Percentiles rank a stretch among this genome's conserved stretches.
phyloP scores from a whole-genome alignment of 2,329 filamentous ascomycete genomes.

The Colletotrichum falcatum region DNA sequence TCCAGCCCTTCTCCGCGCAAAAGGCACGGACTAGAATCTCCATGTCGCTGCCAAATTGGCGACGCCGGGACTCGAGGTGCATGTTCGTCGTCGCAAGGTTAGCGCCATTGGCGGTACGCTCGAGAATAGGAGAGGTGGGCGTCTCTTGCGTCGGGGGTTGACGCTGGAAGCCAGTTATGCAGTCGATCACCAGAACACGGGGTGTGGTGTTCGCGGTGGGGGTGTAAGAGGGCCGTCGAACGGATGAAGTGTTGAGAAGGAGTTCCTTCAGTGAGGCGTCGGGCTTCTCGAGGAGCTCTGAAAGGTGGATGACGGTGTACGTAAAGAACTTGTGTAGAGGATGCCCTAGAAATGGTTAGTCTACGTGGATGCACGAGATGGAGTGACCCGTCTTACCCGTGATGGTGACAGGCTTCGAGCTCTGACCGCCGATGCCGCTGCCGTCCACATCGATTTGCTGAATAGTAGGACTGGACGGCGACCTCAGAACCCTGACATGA shows the following conservation, averaged over 20 bases:
- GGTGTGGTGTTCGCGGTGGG: conserved; percentile 48
- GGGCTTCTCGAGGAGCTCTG: conserved; percentile 64
- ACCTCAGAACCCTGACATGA: conserved; percentile 68
- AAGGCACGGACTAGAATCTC: conserved; percentile 79
- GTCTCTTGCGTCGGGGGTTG: conserved; percentile 58
- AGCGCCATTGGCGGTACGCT: conserved; percentile 51
- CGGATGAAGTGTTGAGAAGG: conserved; percentile 52
- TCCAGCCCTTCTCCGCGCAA: conserved; percentile 80
- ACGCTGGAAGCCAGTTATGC: conserved; percentile 65
- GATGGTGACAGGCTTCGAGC: conserved; percentile 60
- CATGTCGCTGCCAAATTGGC: conserved; percentile 73
- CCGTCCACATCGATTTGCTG: conserved; percentile 67
- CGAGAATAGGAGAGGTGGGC: conserved; percentile 61
- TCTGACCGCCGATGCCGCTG: conserved; percentile 56
- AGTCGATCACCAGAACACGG: conserved; percentile 71
- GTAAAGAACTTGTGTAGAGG: conserved; percentile 73
- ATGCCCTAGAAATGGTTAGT: conserved; percentile 59
- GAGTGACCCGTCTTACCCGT: conserved; percentile 54
- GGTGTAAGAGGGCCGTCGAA: conserved; percentile 49
- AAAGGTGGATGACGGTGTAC: conserved; percentile 70
- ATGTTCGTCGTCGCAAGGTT: conserved; percentile 62
- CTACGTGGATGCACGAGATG: conserved; percentile 39
- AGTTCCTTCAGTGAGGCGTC: conserved; percentile 61
- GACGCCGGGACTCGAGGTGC: conserved; percentile 66
- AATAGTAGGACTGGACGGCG: conserved; percentile 69